These are phyloP conservation scores for Colletotrichum cuscutae DNA, from an alignment of 2,329 filamentous ascomycete genomes.

Conservation along the genomic window DNA sequence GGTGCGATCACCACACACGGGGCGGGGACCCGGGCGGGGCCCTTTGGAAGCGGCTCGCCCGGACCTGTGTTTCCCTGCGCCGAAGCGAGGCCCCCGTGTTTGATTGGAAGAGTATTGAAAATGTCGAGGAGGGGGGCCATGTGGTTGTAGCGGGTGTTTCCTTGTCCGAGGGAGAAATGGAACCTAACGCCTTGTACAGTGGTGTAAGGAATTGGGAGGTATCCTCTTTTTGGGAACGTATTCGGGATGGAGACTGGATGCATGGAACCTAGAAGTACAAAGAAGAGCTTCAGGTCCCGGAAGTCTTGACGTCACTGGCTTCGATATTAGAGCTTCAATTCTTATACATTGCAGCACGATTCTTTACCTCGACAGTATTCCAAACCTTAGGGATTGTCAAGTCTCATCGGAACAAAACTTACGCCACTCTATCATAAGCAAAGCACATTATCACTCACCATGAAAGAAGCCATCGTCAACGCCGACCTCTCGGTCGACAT, in stretches of 20 bases:
- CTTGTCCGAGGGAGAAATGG: conserved; percentile 9
- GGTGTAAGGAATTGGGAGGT: no score
- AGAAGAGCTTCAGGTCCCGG: not conserved
- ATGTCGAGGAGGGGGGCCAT: not conserved
- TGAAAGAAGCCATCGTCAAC: conserved; percentile 36
- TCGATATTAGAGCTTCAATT: not conserved
- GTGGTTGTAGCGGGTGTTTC: not conserved
- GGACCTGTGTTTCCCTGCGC: not conserved
- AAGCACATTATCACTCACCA: not conserved
- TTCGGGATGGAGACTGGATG: not conserved
- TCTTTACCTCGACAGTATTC: not conserved
- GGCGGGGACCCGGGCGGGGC: not conserved
- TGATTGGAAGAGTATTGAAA: not conserved
- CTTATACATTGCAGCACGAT: not conserved
- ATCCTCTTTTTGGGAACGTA: not conserved
- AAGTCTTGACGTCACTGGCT: conserved; percentile 26
- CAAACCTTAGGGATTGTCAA: rapidly evolving
- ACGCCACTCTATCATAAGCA: not conserved
- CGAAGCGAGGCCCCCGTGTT: not conserved
- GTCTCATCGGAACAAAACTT: not conserved
- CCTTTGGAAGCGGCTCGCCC: not conserved
- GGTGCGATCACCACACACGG: conserved; percentile 5
- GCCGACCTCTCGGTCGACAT: conserved; percentile 24
- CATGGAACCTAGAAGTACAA: conserved; percentile 8
- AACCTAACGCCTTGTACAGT: not conserved